Conservation (phyloP, 768 basidiomycete genomes). For the Naganishia friedmannii region DNA sequence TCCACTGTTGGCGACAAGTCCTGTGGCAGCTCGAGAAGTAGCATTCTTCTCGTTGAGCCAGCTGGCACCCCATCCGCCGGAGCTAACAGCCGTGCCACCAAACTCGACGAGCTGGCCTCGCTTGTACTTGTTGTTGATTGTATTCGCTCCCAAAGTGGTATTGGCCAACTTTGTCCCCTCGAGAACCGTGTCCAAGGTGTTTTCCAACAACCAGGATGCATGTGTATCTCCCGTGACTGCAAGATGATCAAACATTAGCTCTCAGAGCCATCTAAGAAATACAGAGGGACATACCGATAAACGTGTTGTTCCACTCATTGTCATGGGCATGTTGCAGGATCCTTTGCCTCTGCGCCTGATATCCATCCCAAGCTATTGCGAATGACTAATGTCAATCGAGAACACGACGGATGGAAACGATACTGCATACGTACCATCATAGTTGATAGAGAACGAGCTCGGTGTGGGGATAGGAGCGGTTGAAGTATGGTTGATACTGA, state of each 20-base stretch:
- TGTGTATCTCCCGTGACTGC: constrained; percentile 60
- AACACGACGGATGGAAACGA: too few relatives aligned
- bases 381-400: not conserved
- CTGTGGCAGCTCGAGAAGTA: constrained; percentile 52
- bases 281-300: constrained; percentile 49
- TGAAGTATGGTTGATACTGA: constrained; percentile 55
- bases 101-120: constrained; percentile 63
- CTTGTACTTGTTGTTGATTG: constrained; percentile 57
- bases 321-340: constrained; percentile 58
- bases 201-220: constrained; percentile 62
- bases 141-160: constrained; percentile 7
- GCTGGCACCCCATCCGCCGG: constrained; percentile 57
- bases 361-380: constrained; percentile 60
- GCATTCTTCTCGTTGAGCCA: constrained; percentile 54
- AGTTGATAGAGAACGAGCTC: constrained; percentile 51
- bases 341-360: constrained; percentile 58
- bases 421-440: constrained; percentile 35
- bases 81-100: constrained; percentile 62
- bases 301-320: constrained; percentile 58
- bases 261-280: not conserved
- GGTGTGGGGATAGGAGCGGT: constrained; percentile 40
- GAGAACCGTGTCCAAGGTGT: constrained; percentile 53
- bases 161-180: constrained; percentile 35
- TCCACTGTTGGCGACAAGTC: constrained; percentile 54
- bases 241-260: not conserved